phyloP scores from a whole-genome alignment of 306 rosid genomes.

The Quercus gilva region DNA sequence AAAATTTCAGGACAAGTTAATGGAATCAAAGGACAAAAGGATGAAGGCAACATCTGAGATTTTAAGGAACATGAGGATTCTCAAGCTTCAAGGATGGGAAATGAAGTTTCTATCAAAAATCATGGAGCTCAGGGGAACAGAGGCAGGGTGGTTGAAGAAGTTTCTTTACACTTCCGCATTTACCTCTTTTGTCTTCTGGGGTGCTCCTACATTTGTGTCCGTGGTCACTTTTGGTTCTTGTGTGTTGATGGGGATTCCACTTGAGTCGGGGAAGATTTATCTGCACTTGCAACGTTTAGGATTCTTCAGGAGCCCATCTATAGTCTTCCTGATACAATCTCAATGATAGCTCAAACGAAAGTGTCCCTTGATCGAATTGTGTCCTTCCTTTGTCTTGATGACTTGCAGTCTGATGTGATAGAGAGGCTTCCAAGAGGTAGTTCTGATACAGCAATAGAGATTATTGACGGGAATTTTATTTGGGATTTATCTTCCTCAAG shows the following conservation, averaged over 20 bases:
- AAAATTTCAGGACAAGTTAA: constrained; percentile 44
- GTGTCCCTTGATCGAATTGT: too few relatives aligned
- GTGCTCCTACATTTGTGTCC: constrained; percentile 52
- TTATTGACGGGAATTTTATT: too few relatives aligned
- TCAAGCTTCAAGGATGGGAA: constrained; percentile 72
- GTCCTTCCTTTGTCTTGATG: too few relatives aligned
- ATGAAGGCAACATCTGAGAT: constrained; percentile 61
- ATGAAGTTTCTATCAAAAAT: constrained; percentile 53
- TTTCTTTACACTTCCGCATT: constrained; percentile 31
- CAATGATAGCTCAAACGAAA: too few relatives aligned
- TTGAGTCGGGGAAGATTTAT: too few relatives aligned
- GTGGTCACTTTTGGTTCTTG: constrained; percentile 51
- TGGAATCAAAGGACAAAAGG: constrained; percentile 55
- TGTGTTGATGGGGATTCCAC: constrained; percentile 26
- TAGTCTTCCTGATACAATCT: too few relatives aligned
- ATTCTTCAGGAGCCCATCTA: too few relatives aligned
- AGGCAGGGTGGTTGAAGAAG: constrained; percentile 45
- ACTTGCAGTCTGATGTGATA: too few relatives aligned
- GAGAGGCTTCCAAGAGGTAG: too few relatives aligned
- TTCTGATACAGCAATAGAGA: too few relatives aligned
- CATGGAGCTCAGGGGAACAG: constrained; percentile 34
- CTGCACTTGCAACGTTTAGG: too few relatives aligned
- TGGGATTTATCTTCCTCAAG: too few relatives aligned
- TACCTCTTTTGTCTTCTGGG: constrained; percentile 39
- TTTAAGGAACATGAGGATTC: constrained; percentile 60